Evolutionary conservation across 2,329 filamentous ascomycete genomes (phyloP).

Genomic region (Nannizziopsis arthrosporioides): DNA sequence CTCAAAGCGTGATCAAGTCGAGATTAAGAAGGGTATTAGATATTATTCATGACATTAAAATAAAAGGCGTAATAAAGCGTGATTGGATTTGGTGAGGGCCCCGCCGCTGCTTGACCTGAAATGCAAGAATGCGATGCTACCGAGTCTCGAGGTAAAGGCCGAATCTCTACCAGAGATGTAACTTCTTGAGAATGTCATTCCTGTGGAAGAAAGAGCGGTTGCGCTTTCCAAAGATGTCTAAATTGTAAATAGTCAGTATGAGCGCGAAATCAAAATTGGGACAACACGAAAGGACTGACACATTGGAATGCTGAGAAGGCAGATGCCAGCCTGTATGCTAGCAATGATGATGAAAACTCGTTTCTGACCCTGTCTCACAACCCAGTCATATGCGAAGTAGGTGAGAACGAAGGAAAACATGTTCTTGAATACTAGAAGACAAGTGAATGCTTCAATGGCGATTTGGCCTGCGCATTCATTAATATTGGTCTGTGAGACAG

Average conservation of each 20-base stretch:
- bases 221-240: conserved; percentile 68
- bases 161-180: conserved; percentile 13
- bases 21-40: not conserved
- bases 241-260: not conserved
- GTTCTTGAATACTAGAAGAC: conserved; percentile 88
- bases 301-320: conserved; percentile 61
- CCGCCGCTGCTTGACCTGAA: not conserved
- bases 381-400: conserved; percentile 74
- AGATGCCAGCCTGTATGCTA: conserved; percentile 66
- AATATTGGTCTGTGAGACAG: not conserved
- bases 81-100: not conserved
- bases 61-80: not conserved
- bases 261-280: not conserved
- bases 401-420: conserved; percentile 81
- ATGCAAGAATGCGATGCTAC: not conserved
- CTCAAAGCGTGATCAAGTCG: too few relatives aligned
- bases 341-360: conserved; percentile 57
- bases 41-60: too few relatives aligned
- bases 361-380: conserved; percentile 48
- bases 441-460: conserved; percentile 77
- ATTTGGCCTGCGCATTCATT: conserved; percentile 49
- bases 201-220: conserved; percentile 63
- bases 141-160: not conserved
- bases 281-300: conserved; percentile 48
- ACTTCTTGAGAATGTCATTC: conserved; percentile 55